A percentile compares a stretch with the other conserved stretches of the same genome.
These are phyloP conservation scores for Coix lacrymajobi DNA, from an alignment of 176 grass and related monocot species.

Conservation along the genomic window DNA sequence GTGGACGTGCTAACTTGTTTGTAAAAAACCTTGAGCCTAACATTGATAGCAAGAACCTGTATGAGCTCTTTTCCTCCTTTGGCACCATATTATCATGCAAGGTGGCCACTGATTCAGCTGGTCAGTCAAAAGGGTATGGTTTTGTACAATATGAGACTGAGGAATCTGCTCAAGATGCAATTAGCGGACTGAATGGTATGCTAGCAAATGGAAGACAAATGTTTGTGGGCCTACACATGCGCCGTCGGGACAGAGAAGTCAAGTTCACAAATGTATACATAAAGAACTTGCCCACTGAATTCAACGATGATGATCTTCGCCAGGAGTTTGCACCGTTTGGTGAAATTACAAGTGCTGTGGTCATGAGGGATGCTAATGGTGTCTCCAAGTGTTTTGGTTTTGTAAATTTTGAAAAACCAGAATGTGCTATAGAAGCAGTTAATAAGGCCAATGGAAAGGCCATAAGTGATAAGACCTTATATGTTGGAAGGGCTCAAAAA, in stretches of 20 bases:
- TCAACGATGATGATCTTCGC: conserved; percentile 27
- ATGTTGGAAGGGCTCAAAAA: conserved; percentile 44
- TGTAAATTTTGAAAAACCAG: conserved; percentile 42
- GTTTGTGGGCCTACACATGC: conserved; percentile 33
- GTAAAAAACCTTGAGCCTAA: conserved; percentile 41
- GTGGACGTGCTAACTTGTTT: conserved; percentile 40
- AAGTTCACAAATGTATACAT: conserved; percentile 49
- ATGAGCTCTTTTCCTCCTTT: conserved; percentile 24
- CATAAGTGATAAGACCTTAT: conserved; percentile 24
- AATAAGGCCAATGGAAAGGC: conserved; percentile 29
- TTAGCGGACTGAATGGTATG: conserved; percentile 39
- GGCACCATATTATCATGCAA: conserved; percentile 49
- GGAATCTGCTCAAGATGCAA: conserved; percentile 33
- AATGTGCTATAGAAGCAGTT: conserved; percentile 24
- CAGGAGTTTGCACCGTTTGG: conserved; percentile 32
- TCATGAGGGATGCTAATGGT: conserved; percentile 37
- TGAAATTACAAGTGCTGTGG: conserved; percentile 36
- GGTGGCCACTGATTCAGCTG: conserved; percentile 28
- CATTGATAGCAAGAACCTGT: conserved; percentile 40
- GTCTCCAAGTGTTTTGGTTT: conserved; percentile 48
- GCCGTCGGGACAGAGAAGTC: conserved; percentile 5
- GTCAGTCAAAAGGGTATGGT: conserved; percentile 38
- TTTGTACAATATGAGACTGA: conserved; percentile 46
- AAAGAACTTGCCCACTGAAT: conserved; percentile 40
- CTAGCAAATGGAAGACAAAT: conserved; percentile 34